Conservation (phyloP, 2,329 filamentous ascomycete genomes). For the Sphaerulina musiva region DNA sequence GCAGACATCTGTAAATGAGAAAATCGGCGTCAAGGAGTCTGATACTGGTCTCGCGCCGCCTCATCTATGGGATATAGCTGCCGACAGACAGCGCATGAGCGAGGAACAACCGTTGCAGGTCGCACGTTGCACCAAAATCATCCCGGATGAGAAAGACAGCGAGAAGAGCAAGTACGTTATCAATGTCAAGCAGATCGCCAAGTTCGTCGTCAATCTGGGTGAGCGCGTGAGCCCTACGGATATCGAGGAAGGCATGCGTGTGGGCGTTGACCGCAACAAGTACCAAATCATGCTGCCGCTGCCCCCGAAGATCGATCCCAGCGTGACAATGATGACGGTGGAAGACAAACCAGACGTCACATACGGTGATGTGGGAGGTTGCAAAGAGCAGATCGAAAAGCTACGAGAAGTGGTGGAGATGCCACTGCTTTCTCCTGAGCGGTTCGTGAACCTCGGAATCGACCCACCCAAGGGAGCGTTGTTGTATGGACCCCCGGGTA, state of each 20-base stretch:
- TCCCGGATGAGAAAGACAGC: slow-evolving; percentile 88
- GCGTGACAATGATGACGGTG: slow-evolving; percentile 99
- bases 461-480: slow-evolving; percentile 96
- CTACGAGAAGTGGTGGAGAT: slow-evolving; percentile 97
- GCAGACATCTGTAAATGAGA: slow-evolving; percentile 96
- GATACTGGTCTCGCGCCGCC: slow-evolving; percentile 96
- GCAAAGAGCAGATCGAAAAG: slow-evolving; percentile 99
- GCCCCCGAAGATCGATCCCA: slow-evolving; percentile 97
- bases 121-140: slow-evolving; percentile 97
- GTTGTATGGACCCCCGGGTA: slow-evolving; percentile 92
- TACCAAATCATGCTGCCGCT: slow-evolving; percentile 97
- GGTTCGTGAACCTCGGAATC: slow-evolving; percentile 97
- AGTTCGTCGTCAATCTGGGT: slow-evolving; percentile 96
- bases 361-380: slow-evolving; percentile 96
- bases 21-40: slow-evolving; percentile 88
- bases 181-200: slow-evolving; percentile 99
- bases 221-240: slow-evolving; percentile 96
- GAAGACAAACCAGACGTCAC: slow-evolving; percentile 99
- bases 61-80: slow-evolving; percentile 97
- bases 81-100: slow-evolving; percentile 95
- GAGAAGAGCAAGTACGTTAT: slow-evolving; percentile 99
- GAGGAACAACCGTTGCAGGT: slow-evolving; percentile 98
- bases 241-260: slow-evolving; percentile 98
- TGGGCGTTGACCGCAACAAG: slow-evolving; percentile 95
- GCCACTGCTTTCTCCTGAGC: slow-evolving; percentile 90